These are phyloP conservation scores for Prototheca cutis DNA, from an alignment of 163 green algal species.

Conservation along the genomic window DNA sequence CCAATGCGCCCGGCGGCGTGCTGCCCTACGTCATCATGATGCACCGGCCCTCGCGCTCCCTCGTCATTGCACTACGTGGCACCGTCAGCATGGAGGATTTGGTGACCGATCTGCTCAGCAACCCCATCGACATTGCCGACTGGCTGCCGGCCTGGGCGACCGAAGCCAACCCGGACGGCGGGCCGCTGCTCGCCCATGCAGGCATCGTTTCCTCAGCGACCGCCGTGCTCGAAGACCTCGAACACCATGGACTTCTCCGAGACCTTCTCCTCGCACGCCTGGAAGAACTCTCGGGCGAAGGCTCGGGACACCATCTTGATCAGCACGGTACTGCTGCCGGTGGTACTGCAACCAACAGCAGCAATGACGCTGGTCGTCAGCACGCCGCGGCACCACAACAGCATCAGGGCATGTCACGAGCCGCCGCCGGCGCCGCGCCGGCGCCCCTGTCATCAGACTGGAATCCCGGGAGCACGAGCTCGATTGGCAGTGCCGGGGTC, in stretches of 20 bases:
- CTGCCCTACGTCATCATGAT: constrained; percentile 44
- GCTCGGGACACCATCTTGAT: too few species aligned
- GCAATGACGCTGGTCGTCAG: too few species aligned
- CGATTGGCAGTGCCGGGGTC: too few species aligned
- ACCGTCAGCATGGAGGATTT: constrained; percentile 34
- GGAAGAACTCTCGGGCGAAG: too few species aligned
- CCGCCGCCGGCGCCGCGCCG: too few species aligned
- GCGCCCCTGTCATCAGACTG: too few species aligned
- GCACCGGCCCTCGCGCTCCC: constrained; percentile 19
- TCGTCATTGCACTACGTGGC: constrained; percentile 39
- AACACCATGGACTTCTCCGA: constrained; percentile 29
- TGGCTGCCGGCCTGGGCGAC: constrained; percentile 26
- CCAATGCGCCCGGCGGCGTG: constrained; percentile 16
- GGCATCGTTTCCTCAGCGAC: constrained; percentile 33
- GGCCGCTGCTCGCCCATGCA: constrained; percentile 22
- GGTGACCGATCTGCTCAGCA: constrained; percentile 27
- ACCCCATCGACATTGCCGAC: constrained; percentile 12
- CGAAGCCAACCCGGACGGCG: neutral
- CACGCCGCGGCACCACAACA: too few species aligned
- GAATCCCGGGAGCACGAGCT: too few species aligned
- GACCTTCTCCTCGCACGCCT: neutral
- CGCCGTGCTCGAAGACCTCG: constrained; percentile 38
- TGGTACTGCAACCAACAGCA: too few species aligned
- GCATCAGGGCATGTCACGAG: too few species aligned
- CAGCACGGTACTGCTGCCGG: too few species aligned